Conservation (phyloP, 345 rosid species). For the Moringa oleifera region DNA sequence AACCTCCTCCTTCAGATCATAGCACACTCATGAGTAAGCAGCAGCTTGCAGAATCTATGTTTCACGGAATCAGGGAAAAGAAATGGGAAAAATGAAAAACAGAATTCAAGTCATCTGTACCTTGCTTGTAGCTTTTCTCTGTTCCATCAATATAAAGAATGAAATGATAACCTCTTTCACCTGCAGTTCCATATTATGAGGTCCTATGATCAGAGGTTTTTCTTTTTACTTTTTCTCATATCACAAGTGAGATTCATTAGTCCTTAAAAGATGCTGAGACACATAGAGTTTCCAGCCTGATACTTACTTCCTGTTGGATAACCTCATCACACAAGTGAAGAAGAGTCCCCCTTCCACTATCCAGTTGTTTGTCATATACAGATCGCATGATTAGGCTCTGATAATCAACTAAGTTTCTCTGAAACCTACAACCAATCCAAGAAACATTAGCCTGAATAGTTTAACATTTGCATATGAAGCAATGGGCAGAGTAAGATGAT, state of each 20-base stretch:
- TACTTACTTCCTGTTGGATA: conserved; percentile 53
- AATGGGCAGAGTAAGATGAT: not conserved
- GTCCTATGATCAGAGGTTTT: no score
- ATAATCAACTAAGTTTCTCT: conserved; percentile 58
- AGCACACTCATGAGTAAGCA: conserved; percentile 6
- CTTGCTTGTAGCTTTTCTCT: conserved; percentile 43
- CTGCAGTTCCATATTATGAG: conserved; percentile 24
- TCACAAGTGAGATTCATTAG: no score
- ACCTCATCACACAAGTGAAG: conserved; percentile 82
- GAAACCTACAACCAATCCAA: conserved; percentile 40
- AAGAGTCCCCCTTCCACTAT: conserved; percentile 82
- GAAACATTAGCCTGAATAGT: not conserved
- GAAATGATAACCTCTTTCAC: conserved; percentile 83
- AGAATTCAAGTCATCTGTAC: conserved; percentile 10
- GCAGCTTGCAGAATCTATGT: not conserved
- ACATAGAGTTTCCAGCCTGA: not conserved
- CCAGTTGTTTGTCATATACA: conserved; percentile 74
- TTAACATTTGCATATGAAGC: not conserved
- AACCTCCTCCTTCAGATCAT: conserved; percentile 37
- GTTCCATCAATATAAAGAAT: conserved; percentile 57
- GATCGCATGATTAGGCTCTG: conserved; percentile 71
- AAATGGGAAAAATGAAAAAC: conserved; percentile 1
- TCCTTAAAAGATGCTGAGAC: no score
- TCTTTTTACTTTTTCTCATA: no score
- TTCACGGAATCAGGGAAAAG: not conserved